Evolutionary conservation across 148 eudicot species (phyloP).

Genomic region (Spergularia marina): DNA sequence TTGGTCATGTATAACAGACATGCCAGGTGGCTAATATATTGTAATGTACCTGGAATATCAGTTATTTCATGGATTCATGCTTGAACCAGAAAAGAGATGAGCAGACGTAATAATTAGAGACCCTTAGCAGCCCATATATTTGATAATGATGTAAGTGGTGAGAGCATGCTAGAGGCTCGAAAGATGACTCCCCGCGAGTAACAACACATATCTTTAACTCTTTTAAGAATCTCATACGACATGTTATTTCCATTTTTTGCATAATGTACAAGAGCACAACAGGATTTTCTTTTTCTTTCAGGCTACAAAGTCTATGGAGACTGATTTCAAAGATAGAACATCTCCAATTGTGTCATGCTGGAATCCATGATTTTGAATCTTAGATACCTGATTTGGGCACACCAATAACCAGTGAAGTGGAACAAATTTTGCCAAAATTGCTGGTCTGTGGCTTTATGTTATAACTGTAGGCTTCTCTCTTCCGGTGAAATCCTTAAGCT

Average conservation of each 20-base stretch:
- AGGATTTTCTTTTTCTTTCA: background rate
- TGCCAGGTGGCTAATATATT: no score
- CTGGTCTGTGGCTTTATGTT: constrained; percentile 36
- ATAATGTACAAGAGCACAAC: constrained; percentile 10
- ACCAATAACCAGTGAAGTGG: background rate
- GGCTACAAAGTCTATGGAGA: constrained; percentile 22
- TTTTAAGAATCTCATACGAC: no score
- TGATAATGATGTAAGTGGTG: no score
- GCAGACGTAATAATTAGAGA: no score
- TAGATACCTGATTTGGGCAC: constrained; percentile 11
- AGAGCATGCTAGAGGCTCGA: no score
- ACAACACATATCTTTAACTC: no score
- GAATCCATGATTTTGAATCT: background rate
- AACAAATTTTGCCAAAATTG: constrained; percentile 11
- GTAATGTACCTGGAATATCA: no score
- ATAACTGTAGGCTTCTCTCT: constrained; percentile 87
- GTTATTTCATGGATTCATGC: no score
- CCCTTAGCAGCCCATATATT: no score
- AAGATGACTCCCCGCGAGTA: no score
- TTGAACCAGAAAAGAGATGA: no score
- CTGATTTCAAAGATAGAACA: constrained; percentile 7
- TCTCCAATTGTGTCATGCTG: background rate
- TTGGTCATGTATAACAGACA: no score
- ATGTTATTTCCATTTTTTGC: background rate
- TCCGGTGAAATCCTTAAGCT: constrained; percentile 80